Conservation (phyloP, 176 grass and related monocot genomes). For the Puccinellia tenuiflora region DNA sequence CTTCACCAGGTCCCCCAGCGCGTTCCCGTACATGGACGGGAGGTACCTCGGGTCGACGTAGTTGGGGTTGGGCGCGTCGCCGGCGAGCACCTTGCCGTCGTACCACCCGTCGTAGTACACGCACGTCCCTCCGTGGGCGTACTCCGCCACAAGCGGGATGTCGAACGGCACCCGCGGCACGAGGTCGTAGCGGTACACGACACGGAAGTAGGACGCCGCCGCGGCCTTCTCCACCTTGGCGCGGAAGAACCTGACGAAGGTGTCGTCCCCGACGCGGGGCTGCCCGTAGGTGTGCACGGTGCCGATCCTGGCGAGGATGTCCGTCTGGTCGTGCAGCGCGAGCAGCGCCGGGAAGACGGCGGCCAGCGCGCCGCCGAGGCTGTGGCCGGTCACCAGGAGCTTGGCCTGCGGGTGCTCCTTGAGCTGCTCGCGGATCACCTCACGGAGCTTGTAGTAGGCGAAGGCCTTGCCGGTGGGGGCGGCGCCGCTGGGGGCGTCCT, state of each 20-base stretch:
- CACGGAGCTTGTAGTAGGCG: slow-evolving; percentile 78
- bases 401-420: slow-evolving; percentile 38
- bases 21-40: slow-evolving; percentile 40
- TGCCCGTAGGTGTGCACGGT: slow-evolving; percentile 60
- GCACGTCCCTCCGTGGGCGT: slow-evolving; percentile 47
- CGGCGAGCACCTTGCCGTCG: slow-evolving; percentile 22
- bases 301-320: slow-evolving; percentile 29
- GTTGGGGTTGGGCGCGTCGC: slow-evolving; percentile 58
- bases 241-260: slow-evolving; percentile 27
- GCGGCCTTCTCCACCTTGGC: neutral
- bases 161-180: slow-evolving; percentile 70
- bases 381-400: slow-evolving; percentile 70
- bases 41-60: slow-evolving; percentile 51
- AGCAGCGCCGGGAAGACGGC: slow-evolving; percentile 64
- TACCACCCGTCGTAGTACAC: slow-evolving; percentile 77
- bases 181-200: slow-evolving; percentile 82
- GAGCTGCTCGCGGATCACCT: slow-evolving; percentile 28
- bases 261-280: slow-evolving; percentile 60
- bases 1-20: slow-evolving; percentile 52
- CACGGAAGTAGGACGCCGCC: slow-evolving; percentile 15
- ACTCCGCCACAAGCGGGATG: slow-evolving; percentile 23
- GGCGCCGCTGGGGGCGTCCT: neutral
- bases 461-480: neutral
- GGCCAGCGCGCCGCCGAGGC: slow-evolving; percentile 80
- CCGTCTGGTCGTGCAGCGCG: slow-evolving; percentile 35